These are phyloP conservation scores for Neoarthrinium moseri DNA, from an alignment of 2,329 filamentous ascomycete species.

Conservation along the genomic window DNA sequence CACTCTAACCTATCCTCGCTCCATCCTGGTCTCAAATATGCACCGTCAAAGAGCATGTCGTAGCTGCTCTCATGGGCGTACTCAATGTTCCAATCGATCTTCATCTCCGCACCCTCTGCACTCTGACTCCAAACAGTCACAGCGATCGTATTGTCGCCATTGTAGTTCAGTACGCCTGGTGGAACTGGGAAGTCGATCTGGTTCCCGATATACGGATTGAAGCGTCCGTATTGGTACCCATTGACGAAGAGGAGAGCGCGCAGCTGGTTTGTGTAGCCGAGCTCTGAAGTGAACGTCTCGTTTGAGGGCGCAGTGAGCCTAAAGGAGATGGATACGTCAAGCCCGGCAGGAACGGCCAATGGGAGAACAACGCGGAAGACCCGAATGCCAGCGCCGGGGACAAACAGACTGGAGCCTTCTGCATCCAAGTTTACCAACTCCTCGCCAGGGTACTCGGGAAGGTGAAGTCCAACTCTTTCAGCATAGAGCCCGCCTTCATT, in stretches of 20 bases:
- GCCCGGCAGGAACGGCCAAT: conserved; percentile 46
- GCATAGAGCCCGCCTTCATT: conserved; percentile 59
- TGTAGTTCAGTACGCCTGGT: conserved; percentile 56
- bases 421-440: conserved; percentile 35
- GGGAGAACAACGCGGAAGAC: conserved; percentile 55
- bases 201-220: conserved; percentile 59
- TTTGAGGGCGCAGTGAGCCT: conserved; percentile 44
- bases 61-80: conserved; percentile 54
- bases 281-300: conserved; percentile 32
- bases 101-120: conserved; percentile 47
- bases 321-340: conserved; percentile 58
- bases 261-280: conserved; percentile 32
- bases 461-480: conserved; percentile 58
- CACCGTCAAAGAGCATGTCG: conserved; percentile 45
- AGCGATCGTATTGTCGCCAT: conserved; percentile 55
- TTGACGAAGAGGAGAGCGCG: conserved; percentile 62
- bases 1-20: conserved; percentile 34
- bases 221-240: conserved; percentile 63
- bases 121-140: conserved; percentile 60
- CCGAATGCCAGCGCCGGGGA: conserved; percentile 48
- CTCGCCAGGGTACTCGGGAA: conserved; percentile 52
- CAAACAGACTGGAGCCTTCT: conserved; percentile 34
- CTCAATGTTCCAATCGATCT: conserved; percentile 50
- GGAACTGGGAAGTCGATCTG: conserved; percentile 61
- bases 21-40: conserved; percentile 52